phyloP scores from a whole-genome alignment of 768 basidiomycete species.

The Termitomyces sp. region DNA sequence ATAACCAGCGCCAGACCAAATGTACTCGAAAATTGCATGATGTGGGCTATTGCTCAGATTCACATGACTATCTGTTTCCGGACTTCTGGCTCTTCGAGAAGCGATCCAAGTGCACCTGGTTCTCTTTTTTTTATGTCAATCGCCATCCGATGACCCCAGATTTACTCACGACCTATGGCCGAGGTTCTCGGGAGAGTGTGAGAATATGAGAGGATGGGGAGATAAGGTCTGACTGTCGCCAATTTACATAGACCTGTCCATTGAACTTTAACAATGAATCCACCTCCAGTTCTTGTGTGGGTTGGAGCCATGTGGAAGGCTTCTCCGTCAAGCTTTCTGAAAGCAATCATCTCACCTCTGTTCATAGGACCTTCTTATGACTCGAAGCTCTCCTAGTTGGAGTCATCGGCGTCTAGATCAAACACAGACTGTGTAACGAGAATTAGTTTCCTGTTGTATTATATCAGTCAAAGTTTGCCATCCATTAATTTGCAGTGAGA shows the following conservation, averaged over 20 bases:
- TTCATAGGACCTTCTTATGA: slow-evolving; percentile 33
- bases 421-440: slow-evolving; percentile 33
- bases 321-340: slow-evolving; percentile 24
- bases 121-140: slow-evolving; percentile 28
- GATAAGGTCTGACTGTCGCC: neutral
- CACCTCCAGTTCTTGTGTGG: neutral
- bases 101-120: slow-evolving; percentile 28
- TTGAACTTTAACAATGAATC: neutral
- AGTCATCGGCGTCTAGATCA: slow-evolving; percentile 24
- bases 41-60: neutral
- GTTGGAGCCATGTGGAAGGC: neutral
- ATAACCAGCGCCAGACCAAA: slow-evolving; percentile 34
- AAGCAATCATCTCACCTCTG: slow-evolving; percentile 19
- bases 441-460: slow-evolving; percentile 22
- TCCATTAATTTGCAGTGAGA: neutral
- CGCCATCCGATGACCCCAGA: slow-evolving; percentile 26
- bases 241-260: neutral
- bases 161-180: slow-evolving; percentile 21
- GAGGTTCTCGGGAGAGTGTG: slow-evolving; percentile 17
- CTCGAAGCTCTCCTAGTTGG: slow-evolving; percentile 23
- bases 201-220: neutral
- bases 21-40: slow-evolving; percentile 19
- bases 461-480: neutral
- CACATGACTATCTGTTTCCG: slow-evolving; percentile 12
- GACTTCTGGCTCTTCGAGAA: slow-evolving; percentile 25